A percentile compares a stretch with the other conserved stretches of the same genome.
These are phyloP conservation scores for Aaosphaeria arxii DNA, from an alignment of 2,329 filamentous ascomycete species.

Conservation along the genomic window DNA sequence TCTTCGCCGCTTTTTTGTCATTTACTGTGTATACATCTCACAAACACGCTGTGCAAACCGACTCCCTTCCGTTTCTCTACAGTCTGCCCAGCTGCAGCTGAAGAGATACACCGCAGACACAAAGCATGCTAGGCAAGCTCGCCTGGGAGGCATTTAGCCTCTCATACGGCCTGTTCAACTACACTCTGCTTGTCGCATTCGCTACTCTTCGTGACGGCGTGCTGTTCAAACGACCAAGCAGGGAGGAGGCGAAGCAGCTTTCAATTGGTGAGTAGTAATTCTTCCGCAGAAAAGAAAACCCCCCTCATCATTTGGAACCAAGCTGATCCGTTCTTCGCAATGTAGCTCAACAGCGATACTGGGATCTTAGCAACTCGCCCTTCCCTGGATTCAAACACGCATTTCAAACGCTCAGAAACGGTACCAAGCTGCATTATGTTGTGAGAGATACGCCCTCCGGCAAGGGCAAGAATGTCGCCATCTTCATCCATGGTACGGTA, in stretches of 20 bases:
- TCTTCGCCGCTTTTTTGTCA: too few relatives aligned
- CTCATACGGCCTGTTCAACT: conserved; percentile 27
- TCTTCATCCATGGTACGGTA: conserved; percentile 53
- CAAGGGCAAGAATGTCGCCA: conserved; percentile 40
- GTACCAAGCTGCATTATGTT: conserved; percentile 56
- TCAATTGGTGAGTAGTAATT: conserved; percentile 14
- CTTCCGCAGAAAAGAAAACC: too few relatives aligned
- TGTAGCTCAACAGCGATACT: conserved; percentile 52
- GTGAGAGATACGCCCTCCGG: conserved; percentile 25
- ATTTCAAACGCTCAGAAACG: conserved; percentile 49
- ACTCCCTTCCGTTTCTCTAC: too few relatives aligned
- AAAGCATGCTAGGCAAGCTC: neutral
- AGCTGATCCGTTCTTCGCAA: neutral
- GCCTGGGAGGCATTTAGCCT: conserved; percentile 5
- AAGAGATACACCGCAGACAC: too few relatives aligned
- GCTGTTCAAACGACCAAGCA: conserved; percentile 22
- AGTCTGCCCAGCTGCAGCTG: too few relatives aligned
- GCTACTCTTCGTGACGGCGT: conserved; percentile 24
- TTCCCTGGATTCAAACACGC: conserved; percentile 48
- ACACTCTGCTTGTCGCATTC: conserved; percentile 15
- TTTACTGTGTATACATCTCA: too few relatives aligned
- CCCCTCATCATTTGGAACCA: neutral
- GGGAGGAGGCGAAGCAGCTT: conserved; percentile 27
- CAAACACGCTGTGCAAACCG: too few relatives aligned
- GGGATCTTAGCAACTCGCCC: conserved; percentile 50